Evolutionary conservation across 176 grass and related monocot species (phyloP), one percentile per base, ranked within the genome.

Genomic region (Oryza glaberrima): DNA sequence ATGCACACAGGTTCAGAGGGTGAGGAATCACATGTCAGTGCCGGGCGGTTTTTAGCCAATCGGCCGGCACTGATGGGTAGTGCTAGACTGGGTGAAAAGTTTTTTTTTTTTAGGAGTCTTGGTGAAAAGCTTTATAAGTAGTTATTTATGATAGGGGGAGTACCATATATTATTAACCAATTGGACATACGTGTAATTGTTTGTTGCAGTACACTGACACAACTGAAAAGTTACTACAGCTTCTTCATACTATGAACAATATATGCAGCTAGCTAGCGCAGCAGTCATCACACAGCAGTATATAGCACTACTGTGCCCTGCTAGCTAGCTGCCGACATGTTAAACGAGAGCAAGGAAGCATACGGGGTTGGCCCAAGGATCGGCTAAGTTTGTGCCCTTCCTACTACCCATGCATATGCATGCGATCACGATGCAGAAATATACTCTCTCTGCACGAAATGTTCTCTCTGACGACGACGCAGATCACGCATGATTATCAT

Each of bases 301-400:
- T 7, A 41, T 7, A 41, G 52, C 17, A 56, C 49, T 17, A 56
- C 51, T 17, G 52, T 58, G 54, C 12, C 1, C 13, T 19, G 16
- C 16, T 4, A 17, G 16, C 16, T 4, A 17, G 51, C 52, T 58
- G 54, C 2, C 54, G 54, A n/a, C 54, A 58, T 20, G 54, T 19
- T 20, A 58, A 58, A 58, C 54, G 19, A 49, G 12, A 56, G 17
- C 52, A 20, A 54, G 51, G 5, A 56, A 56, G 17, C 54, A 20
- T n/a, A 73, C 69, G 81, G 81, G 88, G 88, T 90, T 90, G 88
- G 83, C 35, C 78, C 79, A n/a, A 67, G 20, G 78, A 86, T 90
- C 78, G 83, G 83, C 67, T 20, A 72, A 52, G 81, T 90, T 90
- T 90, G 88, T 90, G 49, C 73, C 54, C 36, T 77, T 82, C 58